Percentiles rank a stretch among this genome's conserved stretches.
These are phyloP conservation scores for Hanseniaspora meyeri DNA, from an alignment of 805 yeast species.

Conservation along the genomic window DNA sequence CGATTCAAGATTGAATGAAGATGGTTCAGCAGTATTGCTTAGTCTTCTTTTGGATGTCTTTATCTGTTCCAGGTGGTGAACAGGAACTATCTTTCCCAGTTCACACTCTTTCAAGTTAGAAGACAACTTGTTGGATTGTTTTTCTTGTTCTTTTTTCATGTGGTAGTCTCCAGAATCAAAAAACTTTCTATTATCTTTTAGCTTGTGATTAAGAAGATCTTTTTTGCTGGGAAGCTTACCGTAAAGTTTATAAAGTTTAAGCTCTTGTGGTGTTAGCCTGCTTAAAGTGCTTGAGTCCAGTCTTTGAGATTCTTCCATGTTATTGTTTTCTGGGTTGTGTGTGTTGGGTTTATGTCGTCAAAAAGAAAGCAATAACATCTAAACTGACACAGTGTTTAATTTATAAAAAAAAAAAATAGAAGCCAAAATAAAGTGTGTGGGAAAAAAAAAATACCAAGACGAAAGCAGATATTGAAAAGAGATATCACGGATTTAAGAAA, in stretches of 20 bases:
- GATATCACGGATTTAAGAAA: too few species aligned
- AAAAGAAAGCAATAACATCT: too few species aligned
- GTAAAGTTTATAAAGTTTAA: conserved; percentile 62
- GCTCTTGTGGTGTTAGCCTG: conserved; percentile 64
- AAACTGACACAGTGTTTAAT: too few species aligned
- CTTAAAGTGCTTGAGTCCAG: conserved; percentile 6
- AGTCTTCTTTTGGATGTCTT: conserved; percentile 28
- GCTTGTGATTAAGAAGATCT: conserved; percentile 59
- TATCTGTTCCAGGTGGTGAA: conserved; percentile 20
- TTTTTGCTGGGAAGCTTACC: conserved; percentile 76
- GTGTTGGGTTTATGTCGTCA: background rate
- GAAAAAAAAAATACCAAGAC: too few species aligned
- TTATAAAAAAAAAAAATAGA: too few species aligned
- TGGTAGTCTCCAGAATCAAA: conserved; percentile 94
- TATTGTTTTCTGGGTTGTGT: background rate
- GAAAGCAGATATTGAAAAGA: too few species aligned
- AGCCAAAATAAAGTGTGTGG: too few species aligned
- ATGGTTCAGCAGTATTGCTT: conserved; percentile 15
- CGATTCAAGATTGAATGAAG: background rate
- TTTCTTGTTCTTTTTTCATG: conserved; percentile 43
- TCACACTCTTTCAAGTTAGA: conserved; percentile 22
- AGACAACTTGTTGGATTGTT: conserved; percentile 27
- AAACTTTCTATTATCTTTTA: conserved; percentile 70
- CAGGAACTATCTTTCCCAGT: conserved; percentile 24
- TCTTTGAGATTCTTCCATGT: conserved; percentile 6